These are phyloP conservation scores for Yarrowia deformans DNA, from an alignment of 805 yeast genomes.

Conservation along the genomic window DNA sequence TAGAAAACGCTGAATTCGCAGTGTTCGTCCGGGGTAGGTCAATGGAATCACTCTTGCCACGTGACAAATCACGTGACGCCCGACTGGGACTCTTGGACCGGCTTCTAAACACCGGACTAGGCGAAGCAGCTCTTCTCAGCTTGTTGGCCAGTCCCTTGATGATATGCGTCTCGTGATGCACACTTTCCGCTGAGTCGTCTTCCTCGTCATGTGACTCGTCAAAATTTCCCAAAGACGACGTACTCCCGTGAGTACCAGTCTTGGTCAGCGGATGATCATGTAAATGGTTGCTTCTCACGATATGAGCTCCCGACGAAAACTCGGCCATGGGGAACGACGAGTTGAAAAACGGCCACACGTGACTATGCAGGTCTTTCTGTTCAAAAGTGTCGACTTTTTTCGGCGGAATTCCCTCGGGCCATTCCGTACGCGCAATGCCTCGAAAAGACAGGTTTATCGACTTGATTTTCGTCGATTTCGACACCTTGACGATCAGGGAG, in stretches of 20 bases:
- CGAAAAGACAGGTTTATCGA: constrained; percentile 66
- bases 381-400: constrained; percentile 73
- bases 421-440: constrained; percentile 78
- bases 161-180: constrained; percentile 32
- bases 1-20: not conserved
- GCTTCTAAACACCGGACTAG: constrained; percentile 40
- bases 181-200: not conserved
- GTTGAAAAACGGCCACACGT: constrained; percentile 89
- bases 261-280: constrained; percentile 5
- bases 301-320: constrained; percentile 56
- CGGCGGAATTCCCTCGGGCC: constrained; percentile 99
- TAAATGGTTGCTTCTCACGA: constrained; percentile 43
- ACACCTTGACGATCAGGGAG: constrained; percentile 69
- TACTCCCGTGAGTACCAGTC: not conserved
- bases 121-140: constrained; percentile 45
- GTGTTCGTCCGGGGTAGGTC: constrained; percentile 3
- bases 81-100: constrained; percentile 19
- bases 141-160: constrained; percentile 43
- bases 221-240: constrained; percentile 6
- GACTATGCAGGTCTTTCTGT: constrained; percentile 68
- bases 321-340: constrained; percentile 53
- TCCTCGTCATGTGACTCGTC: constrained; percentile 34
- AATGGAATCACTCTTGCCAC: constrained; percentile 1
- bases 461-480: constrained; percentile 76
- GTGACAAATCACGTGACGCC: not conserved